A percentile compares a stretch with the other conserved stretches of the same genome.
Conservation (phyloP, 164 flowering plant genomes). For the Vitis cinerea region DNA sequence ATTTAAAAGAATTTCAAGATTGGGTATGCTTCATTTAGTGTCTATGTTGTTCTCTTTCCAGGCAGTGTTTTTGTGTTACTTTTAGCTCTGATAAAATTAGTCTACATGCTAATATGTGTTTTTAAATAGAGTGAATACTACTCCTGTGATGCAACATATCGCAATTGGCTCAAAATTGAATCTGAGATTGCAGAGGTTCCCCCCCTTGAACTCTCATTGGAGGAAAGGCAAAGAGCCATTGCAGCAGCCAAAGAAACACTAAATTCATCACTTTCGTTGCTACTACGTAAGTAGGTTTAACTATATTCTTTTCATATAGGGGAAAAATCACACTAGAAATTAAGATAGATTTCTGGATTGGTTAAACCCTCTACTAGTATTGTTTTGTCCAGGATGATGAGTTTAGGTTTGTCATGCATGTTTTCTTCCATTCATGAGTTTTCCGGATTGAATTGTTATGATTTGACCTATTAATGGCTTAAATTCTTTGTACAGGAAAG, state of each 20-base stretch:
- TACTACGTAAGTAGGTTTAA: slow-evolving; percentile 56
- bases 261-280: slow-evolving; percentile 45
- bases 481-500: slow-evolving; percentile 40
- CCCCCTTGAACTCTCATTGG: slow-evolving; percentile 59
- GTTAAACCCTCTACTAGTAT: not conserved
- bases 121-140: slow-evolving; percentile 74
- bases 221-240: slow-evolving; percentile 67
- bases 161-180: slow-evolving; percentile 89
- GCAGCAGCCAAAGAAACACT: slow-evolving; percentile 74
- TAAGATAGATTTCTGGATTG: not conserved
- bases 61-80: slow-evolving; percentile 4
- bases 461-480: slow-evolving; percentile 1
- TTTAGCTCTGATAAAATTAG: not conserved
- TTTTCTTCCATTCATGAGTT: not conserved
- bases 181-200: slow-evolving; percentile 73
- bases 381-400: not conserved
- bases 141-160: slow-evolving; percentile 93
- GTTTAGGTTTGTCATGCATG: not conserved
- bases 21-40: slow-evolving; percentile 59
- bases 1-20: slow-evolving; percentile 77
- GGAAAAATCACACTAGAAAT: not conserved
- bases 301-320: not conserved
- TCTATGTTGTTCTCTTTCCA: not conserved
- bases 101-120: slow-evolving; percentile 5
- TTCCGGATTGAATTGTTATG: slow-evolving; percentile 1